Evolutionary conservation across 2,329 filamentous ascomycete genomes (phyloP).

Genomic region (Aspergillus pseudotamarii): DNA sequence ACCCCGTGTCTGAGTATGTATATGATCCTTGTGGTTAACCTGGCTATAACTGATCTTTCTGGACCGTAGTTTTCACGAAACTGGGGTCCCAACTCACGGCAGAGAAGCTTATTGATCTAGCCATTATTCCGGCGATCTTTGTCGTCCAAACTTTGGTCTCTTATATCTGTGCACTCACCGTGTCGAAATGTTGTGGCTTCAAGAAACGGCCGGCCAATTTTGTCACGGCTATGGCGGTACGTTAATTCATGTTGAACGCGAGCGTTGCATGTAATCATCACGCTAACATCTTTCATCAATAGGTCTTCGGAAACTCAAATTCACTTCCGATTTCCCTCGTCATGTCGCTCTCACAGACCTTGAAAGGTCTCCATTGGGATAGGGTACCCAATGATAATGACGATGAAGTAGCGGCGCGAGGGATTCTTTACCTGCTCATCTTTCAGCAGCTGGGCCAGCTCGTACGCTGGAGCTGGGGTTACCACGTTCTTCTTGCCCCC

Average conservation of each 20-base stretch:
- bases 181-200: conserved; percentile 78
- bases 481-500: conserved; percentile 89
- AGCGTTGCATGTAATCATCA: not conserved
- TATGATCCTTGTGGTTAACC: not conserved
- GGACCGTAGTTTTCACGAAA: conserved; percentile 81
- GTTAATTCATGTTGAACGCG: conserved; percentile 23
- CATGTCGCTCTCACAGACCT: conserved; percentile 87
- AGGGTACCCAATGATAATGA: conserved; percentile 90
- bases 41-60: not conserved
- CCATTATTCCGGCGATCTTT: conserved; percentile 95
- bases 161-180: conserved; percentile 70
- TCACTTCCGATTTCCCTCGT: conserved; percentile 96
- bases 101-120: conserved; percentile 84
- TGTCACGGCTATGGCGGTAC: conserved; percentile 87
- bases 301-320: conserved; percentile 97
- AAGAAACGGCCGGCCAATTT: conserved; percentile 88
- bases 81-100: conserved; percentile 91
- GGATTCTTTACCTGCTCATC: conserved; percentile 92
- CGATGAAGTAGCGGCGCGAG: conserved; percentile 88
- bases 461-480: conserved; percentile 97
- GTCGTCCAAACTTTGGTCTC: conserved; percentile 84
- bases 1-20: conserved; percentile 89
- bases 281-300: not conserved
- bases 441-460: conserved; percentile 97
- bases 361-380: conserved; percentile 92